Percentiles rank a stretch among this genome's conserved stretches.
These are phyloP conservation scores for Prunus davidiana DNA, from an alignment of 306 rosid genomes.

Conservation along the genomic window DNA sequence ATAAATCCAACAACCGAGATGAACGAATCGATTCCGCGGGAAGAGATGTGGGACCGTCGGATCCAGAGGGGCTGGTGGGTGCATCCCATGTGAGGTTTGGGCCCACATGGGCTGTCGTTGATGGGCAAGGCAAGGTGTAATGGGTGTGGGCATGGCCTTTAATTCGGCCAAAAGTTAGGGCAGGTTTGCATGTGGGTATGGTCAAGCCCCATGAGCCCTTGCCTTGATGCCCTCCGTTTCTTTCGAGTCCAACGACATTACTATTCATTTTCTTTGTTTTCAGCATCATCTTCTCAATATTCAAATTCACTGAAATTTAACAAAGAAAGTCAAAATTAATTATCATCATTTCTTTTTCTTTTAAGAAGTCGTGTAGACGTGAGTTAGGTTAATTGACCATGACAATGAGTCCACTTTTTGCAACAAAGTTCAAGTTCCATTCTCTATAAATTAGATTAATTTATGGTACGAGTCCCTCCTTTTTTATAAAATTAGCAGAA, in stretches of 20 bases:
- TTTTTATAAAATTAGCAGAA: too few relatives aligned
- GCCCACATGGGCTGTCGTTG: slow-evolving; percentile 33
- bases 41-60: slow-evolving; percentile 8
- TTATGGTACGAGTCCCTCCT: too few relatives aligned
- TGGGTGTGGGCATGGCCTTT: slow-evolving; percentile 4
- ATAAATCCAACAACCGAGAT: slow-evolving; percentile 9
- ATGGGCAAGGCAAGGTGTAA: slow-evolving; percentile 23
- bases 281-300: too few relatives aligned
- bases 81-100: slow-evolving; percentile 31
- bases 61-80: slow-evolving; percentile 1
- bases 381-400: too few relatives aligned
- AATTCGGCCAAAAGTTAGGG: slow-evolving; percentile 13
- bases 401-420: rapidly evolving
- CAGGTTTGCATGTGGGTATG: slow-evolving; percentile 16
- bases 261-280: not conserved
- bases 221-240: slow-evolving; percentile 13
- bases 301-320: too few relatives aligned
- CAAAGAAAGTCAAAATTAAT: too few relatives aligned
- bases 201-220: slow-evolving; percentile 13
- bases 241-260: not conserved
- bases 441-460: too few relatives aligned
- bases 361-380: too few relatives aligned
- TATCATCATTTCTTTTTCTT: too few relatives aligned
- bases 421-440: too few relatives aligned
- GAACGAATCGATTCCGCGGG: not conserved